Percentiles rank a stretch among this genome's conserved stretches.
Evolutionary conservation across 768 basidiomycete species (phyloP).

Genomic region (Suillus decipiens): DNA sequence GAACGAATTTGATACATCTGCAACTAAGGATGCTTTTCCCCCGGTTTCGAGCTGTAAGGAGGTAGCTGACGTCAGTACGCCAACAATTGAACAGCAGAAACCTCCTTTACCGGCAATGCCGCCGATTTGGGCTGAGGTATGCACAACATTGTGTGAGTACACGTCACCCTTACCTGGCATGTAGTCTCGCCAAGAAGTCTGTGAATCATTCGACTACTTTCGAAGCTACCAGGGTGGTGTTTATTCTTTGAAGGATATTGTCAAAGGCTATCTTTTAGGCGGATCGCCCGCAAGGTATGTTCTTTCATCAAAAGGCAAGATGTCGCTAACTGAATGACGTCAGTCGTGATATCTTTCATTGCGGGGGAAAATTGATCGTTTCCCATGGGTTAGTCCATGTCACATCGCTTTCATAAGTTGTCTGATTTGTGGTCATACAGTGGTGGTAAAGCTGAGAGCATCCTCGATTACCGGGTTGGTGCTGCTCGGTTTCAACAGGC

Average conservation of each 20-base stretch:
- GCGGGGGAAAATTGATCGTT: slow-evolving; percentile 69
- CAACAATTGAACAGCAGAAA: slow-evolving; percentile 15
- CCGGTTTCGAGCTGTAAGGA: slow-evolving; percentile 8
- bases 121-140: slow-evolving; percentile 48
- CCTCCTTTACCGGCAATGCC: slow-evolving; percentile 32
- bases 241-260: slow-evolving; percentile 59
- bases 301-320: not conserved
- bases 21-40: slow-evolving; percentile 18
- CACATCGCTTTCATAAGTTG: not conserved
- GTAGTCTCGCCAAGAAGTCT: slow-evolving; percentile 82
- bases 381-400: slow-evolving; percentile 70
- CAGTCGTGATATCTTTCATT: slow-evolving; percentile 70
- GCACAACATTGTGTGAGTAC: slow-evolving; percentile 11
- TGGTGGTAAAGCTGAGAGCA: slow-evolving; percentile 68
- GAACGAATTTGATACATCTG: slow-evolving; percentile 13
- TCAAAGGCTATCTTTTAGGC: slow-evolving; percentile 76
- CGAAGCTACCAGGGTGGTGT: slow-evolving; percentile 80
- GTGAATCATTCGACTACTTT: slow-evolving; percentile 72
- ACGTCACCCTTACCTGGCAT: slow-evolving; percentile 4
- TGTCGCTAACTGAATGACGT: not conserved
- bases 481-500: slow-evolving; percentile 44
- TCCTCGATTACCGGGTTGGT: slow-evolving; percentile 44
- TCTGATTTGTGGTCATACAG: slow-evolving; percentile 34
- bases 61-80: not conserved
- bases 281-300: slow-evolving; percentile 66